Evolutionary conservation across 2,329 filamentous ascomycete genomes (phyloP).

Genomic region (Blastomyces parvus): DNA sequence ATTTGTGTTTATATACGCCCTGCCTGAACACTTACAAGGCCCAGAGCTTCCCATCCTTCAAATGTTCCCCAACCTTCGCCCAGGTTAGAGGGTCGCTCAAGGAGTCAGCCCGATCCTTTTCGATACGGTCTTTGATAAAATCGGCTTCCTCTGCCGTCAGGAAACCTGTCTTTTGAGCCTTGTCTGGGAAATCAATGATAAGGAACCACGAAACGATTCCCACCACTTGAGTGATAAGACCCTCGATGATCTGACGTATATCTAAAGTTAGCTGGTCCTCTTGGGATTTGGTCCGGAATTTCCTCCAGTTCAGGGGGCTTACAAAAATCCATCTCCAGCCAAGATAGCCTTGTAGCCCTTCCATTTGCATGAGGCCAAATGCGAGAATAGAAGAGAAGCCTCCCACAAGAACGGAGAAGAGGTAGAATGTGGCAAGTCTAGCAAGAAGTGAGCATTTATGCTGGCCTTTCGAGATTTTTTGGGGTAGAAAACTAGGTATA

Average conservation of each 20-base stretch:
- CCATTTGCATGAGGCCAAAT: constrained; percentile 32
- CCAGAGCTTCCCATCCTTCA: constrained; percentile 11
- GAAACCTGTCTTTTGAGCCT: constrained; percentile 24
- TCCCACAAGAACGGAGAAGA: constrained; percentile 40
- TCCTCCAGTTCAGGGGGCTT: not conserved
- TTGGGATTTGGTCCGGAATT: not conserved
- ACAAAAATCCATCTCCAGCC: constrained; percentile 48
- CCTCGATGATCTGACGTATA: constrained; percentile 36
- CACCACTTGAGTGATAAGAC: constrained; percentile 24
- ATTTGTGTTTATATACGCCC: constrained; percentile 1
- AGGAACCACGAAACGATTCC: constrained; percentile 23
- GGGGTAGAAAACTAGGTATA: constrained; percentile 13
- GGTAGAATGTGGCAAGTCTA: constrained; percentile 40
- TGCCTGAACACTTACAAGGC: constrained; percentile 11
- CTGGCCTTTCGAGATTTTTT: not conserved
- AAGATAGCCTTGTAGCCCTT: constrained; percentile 36
- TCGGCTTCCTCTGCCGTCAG: constrained; percentile 34
- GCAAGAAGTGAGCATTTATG: constrained; percentile 24
- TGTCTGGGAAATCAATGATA: constrained; percentile 30
- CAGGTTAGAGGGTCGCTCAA: constrained; percentile 40
- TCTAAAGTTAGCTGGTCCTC: not conserved
- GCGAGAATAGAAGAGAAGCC: constrained; percentile 40
- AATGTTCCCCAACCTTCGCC: constrained; percentile 25
- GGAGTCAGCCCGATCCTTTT: constrained; percentile 45
- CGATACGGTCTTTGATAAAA: constrained; percentile 43